Evolutionary conservation across 768 basidiomycete species (phyloP), one percentile per base, ranked within the genome.

Genomic region (Trametes gibbosa): DNA sequence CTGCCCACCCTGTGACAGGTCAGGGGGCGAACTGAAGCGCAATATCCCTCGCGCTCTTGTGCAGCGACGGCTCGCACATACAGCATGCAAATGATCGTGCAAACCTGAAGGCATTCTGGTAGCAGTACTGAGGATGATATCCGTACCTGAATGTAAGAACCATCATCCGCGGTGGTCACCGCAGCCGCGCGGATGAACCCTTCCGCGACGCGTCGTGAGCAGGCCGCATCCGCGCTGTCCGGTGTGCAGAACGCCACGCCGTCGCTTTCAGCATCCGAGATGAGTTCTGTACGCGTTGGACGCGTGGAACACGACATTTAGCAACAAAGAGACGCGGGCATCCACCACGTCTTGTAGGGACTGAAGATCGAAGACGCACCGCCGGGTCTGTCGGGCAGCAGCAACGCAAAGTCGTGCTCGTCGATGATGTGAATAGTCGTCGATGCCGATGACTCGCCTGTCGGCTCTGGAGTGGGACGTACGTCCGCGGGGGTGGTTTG

Each of bases 391-490:
- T 16, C 47, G 3, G 76, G 77, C 13, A 78, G 56, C 27, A 78
- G 63, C 42, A 79, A 59, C 1, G 74, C 74, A 37, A 79, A 79
- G 32, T 68, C 59, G 8, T 65, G 62, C 17, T 50, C 63, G 34
- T 59, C 65, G 5, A 34, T 59, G 52, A 72, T 72, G 58, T 75
- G 74, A 25, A 79, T 73, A 0, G 76, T 79, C 5, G 74, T 77
- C 24, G 65, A 59, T 6, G 62, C 7, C 0, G 73, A 73, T 1
- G 73, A 55, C 0, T 61, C 55, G 1, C 75, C 76, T 1, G 77
- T 78, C 2, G 78, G 76, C 45, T 71, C 68, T 3, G 77, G 77
- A 2, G 77, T 79, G 0, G 78, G 78, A 7, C 65, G 49, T 5
- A 61, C 49, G 50, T 72, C 65, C n/a, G 58, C 45, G 13, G 53